These are phyloP conservation scores for Funneliformis caledonium DNA, from an alignment of 371 early-diverging fungal species.

Conservation along the genomic window DNA sequence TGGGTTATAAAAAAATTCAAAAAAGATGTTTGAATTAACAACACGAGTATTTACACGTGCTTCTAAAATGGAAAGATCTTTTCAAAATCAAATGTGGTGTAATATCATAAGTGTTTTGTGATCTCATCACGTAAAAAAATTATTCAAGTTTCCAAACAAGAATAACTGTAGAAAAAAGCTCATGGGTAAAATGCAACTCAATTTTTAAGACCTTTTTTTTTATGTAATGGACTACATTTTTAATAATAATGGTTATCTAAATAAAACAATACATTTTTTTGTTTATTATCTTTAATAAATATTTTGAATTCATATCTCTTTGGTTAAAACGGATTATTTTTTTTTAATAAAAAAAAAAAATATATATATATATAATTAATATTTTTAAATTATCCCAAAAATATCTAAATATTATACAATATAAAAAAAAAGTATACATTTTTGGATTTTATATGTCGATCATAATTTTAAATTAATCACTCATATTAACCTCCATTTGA, in stretches of 20 bases:
- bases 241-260: no score
- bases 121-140: no score
- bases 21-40: background rate
- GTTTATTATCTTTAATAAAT: no score
- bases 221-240: no score
- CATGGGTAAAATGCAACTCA: no score
- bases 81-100: background rate
- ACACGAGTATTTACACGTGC: background rate
- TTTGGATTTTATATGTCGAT: no score
- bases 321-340: background rate
- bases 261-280: no score
- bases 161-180: no score
- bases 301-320: background rate
- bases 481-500: constrained; percentile 69
- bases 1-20: background rate
- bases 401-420: background rate
- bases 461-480: constrained; percentile 15
- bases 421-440: no score
- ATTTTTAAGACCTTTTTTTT: no score
- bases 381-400: background rate
- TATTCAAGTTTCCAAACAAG: no score
- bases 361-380: background rate
- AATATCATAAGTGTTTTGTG: background rate
- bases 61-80: background rate
- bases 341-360: background rate